Conservation (phyloP, 2,329 filamentous ascomycete genomes). For the Neopestalotiopsis rosae region DNA sequence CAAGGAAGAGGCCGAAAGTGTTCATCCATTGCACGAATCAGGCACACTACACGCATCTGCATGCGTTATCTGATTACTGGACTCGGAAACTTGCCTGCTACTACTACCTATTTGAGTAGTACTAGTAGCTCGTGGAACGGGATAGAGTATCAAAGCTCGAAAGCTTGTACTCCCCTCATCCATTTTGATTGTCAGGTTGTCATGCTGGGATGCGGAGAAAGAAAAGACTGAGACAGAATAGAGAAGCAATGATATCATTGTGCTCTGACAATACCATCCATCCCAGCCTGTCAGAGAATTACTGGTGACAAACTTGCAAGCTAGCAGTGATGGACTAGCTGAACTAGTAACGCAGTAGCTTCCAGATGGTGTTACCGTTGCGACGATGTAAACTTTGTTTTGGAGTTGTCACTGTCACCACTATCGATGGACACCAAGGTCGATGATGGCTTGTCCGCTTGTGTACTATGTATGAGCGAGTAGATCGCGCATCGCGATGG, state of each 20-base stretch:
- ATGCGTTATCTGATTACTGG: constrained; percentile 1
- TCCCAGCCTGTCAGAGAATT: constrained; percentile 9
- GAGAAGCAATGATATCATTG: constrained; percentile 9
- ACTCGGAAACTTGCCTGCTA: neutral
- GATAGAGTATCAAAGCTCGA: neutral
- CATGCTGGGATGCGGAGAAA: neutral
- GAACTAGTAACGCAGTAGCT: neutral
- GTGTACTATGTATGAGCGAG: neutral
- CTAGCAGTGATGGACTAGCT: neutral
- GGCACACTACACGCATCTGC: neutral
- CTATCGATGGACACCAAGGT: neutral
- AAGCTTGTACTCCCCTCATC: neutral
- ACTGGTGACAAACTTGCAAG: neutral
- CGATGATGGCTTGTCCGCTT: neutral
- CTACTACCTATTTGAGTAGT: neutral
- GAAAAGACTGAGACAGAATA: neutral
- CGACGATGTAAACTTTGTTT: neutral
- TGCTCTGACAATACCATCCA: neutral
- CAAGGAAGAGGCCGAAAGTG: neutral
- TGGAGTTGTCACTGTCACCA: neutral
- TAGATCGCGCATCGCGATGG: neutral
- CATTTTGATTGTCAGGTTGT: neutral
- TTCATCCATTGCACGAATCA: neutral
- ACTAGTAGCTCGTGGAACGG: neutral
- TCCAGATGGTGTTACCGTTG: constrained; percentile 6